Evolutionary conservation across 31 red algal genomes (phyloP).

Genomic region (Odonthalia washingtoniensis): DNA sequence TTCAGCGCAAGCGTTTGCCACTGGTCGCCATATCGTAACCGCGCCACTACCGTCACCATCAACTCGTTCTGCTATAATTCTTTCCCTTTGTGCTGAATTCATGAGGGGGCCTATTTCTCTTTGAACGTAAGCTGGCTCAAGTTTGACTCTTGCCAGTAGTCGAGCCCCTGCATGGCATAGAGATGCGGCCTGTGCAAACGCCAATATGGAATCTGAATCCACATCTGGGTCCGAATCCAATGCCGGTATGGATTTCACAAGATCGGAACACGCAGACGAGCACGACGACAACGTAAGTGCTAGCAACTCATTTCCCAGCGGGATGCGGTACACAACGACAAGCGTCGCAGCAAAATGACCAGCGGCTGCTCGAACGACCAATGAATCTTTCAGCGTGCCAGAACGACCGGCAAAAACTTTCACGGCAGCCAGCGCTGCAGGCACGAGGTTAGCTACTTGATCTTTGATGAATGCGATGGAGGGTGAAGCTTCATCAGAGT

Average conservation of each 20-base stretch:
- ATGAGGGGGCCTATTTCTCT: conserved; percentile 37
- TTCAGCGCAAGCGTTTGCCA: conserved; percentile 67
- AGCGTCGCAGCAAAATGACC: conserved; percentile 73
- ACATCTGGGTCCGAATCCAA: background rate
- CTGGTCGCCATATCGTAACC: conserved; percentile 26
- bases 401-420: conserved; percentile 43
- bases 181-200: conserved; percentile 44
- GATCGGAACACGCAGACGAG: background rate
- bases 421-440: conserved; percentile 48
- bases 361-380: conserved; percentile 53
- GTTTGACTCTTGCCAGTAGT: conserved; percentile 25
- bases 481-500: too few relatives aligned
- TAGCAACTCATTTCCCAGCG: conserved; percentile 30
- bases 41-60: background rate
- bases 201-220: background rate
- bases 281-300: conserved; percentile 18
- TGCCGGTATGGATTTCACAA: background rate
- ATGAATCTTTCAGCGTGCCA: background rate
- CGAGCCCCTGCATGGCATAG: conserved; percentile 62
- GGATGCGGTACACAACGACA: conserved; percentile 42
- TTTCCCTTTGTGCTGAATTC: conserved; percentile 24
- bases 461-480: conserved; percentile 63
- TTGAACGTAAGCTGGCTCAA: conserved; percentile 42
- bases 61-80: background rate
- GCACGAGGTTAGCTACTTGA: conserved; percentile 56